Conservation (phyloP, 2,329 filamentous ascomycete species). For the Trichoderma gracile region DNA sequence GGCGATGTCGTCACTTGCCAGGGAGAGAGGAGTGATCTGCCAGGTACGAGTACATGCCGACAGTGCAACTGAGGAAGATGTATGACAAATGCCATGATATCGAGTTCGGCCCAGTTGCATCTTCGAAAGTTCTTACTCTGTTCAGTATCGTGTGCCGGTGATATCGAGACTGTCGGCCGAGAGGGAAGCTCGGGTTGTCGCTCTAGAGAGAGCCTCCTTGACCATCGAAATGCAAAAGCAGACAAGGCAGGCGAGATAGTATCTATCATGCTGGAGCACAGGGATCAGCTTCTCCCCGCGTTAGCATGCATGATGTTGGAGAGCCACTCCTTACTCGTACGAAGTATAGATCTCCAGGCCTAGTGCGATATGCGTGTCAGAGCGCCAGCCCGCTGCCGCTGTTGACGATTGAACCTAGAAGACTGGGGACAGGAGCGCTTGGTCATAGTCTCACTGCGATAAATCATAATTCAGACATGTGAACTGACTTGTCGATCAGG, state of each 20-base stretch:
- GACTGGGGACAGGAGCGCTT: slow-evolving; percentile 6
- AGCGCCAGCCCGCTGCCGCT: slow-evolving; percentile 2
- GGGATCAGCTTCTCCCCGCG: not conserved
- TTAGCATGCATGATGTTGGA: not conserved
- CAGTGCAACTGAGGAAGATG: not conserved
- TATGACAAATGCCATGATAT: not conserved
- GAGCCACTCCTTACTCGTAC: not conserved
- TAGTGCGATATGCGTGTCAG: slow-evolving; percentile 7
- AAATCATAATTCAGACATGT: slow-evolving; percentile 3
- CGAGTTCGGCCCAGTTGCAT: not conserved
- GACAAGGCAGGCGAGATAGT: too few relatives aligned
- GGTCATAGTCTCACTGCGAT: slow-evolving; percentile 16
- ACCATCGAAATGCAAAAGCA: not conserved
- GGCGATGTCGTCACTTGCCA: slow-evolving; percentile 10
- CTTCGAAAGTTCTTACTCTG: not conserved
- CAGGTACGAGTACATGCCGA: not conserved
- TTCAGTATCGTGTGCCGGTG: not conserved
- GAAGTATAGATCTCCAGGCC: not conserved
- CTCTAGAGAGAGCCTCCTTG: not conserved
- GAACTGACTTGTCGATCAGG: slow-evolving; percentile 7
- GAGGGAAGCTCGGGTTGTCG: not conserved
- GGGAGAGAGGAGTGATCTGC: slow-evolving; percentile 5
- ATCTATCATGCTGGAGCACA: not conserved
- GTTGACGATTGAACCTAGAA: slow-evolving; percentile 13
- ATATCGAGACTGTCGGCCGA: not conserved